These are phyloP conservation scores for Byssochlamys sp. DNA, from an alignment of 2,329 filamentous ascomycete species.

Conservation along the genomic window DNA sequence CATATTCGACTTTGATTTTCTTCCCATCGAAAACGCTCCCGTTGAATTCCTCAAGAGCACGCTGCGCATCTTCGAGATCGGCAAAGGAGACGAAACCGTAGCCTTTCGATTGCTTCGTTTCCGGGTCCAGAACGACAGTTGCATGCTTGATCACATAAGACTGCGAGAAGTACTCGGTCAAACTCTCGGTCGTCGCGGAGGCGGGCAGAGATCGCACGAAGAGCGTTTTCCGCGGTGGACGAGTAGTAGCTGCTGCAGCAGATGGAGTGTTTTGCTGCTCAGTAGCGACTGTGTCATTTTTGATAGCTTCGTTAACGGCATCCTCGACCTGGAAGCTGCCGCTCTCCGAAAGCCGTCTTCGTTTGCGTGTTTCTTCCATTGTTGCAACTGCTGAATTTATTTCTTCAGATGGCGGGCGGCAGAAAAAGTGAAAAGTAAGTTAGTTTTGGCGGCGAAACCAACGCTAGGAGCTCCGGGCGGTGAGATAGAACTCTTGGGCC, in stretches of 20 bases:
- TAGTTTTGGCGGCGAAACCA: constrained; percentile 5
- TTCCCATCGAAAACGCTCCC: constrained; percentile 67
- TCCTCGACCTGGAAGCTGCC: constrained; percentile 14
- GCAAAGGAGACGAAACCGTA: constrained; percentile 97
- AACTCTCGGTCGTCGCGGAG: constrained; percentile 65
- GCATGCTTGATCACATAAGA: constrained; percentile 93
- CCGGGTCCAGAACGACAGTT: constrained; percentile 75
- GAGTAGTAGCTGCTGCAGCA: constrained; percentile 11
- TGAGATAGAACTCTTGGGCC: constrained; percentile 5
- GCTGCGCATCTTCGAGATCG: constrained; percentile 78
- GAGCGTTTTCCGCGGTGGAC: constrained; percentile 52
- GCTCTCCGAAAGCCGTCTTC: constrained; percentile 25
- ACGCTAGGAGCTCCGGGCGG: constrained; percentile 12
- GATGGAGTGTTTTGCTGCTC: constrained; percentile 7
- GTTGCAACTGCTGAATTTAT: constrained; percentile 6
- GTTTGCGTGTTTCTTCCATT: constrained; percentile 29
- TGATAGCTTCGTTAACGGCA: constrained; percentile 13
- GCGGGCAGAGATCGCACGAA: constrained; percentile 83
- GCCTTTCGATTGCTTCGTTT: constrained; percentile 78
- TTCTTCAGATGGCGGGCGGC: constrained; percentile 25
- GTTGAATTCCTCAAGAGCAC: constrained; percentile 72
- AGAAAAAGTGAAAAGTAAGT: constrained; percentile 19
- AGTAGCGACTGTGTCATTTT: constrained; percentile 12
- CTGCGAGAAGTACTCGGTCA: constrained; percentile 86
- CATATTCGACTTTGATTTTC: constrained; percentile 76